A percentile compares a stretch with the other conserved stretches of the same genome.
Evolutionary conservation across 495 filamentous ascomycete genomes (phyloP).

Genomic region (Polyplosphaeria fusca): DNA sequence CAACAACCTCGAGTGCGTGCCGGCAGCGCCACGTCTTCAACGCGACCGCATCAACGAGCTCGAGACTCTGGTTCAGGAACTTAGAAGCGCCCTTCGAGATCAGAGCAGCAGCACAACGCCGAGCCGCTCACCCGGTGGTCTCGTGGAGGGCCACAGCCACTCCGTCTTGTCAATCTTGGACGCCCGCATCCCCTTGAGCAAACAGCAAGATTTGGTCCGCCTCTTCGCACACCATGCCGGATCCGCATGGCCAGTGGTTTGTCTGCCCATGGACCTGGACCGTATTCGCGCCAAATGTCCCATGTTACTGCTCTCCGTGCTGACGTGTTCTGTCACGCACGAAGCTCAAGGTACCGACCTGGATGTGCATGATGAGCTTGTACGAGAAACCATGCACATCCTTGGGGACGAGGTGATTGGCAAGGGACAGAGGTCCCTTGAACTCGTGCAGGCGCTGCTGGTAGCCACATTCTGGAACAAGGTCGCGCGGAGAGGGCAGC

Average conservation of each 20-base stretch:
- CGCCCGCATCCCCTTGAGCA: not conserved
- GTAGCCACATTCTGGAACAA: conserved; percentile 3
- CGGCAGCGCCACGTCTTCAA: conserved; percentile 4
- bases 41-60: conserved; percentile 3
- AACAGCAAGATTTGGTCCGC: conserved; percentile 1
- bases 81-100: not conserved
- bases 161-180: not conserved
- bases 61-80: not conserved
- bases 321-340: not conserved
- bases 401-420: conserved; percentile 5
- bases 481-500: not conserved
- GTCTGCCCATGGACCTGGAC: not conserved
- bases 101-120: conserved; percentile 9
- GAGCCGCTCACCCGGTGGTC: not conserved
- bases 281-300: not conserved
- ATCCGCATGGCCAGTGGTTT: conserved; percentile 2
- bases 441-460: conserved; percentile 7
- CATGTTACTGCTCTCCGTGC: not conserved
- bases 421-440: conserved; percentile 1
- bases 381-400: conserved; percentile 4
- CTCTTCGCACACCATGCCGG: not conserved
- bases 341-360: not conserved
- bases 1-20: conserved; percentile 2
- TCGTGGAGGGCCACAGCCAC: not conserved
- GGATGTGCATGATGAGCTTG: conserved; percentile 1